Percentiles rank a stretch among this genome's conserved stretches.
These are phyloP conservation scores for Aspergillus bertholletiae DNA, from an alignment of 495 filamentous ascomycete species.

Conservation along the genomic window DNA sequence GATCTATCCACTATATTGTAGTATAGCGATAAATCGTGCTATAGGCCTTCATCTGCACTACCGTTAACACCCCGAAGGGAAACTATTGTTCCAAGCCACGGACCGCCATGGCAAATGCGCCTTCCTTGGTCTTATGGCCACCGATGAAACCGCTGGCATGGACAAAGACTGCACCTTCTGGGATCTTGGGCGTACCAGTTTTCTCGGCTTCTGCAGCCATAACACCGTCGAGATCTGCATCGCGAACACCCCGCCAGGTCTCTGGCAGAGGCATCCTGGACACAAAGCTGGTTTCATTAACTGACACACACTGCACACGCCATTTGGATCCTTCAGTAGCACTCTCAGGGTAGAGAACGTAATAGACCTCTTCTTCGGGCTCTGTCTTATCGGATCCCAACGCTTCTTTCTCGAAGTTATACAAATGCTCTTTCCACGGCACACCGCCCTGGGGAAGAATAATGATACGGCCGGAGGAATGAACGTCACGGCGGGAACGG, in stretches of 20 bases:
- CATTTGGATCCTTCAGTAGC: conserved; percentile 69
- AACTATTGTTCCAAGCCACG: conserved; percentile 63
- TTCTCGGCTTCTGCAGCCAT: conserved; percentile 57
- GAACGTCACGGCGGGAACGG: conserved; percentile 54
- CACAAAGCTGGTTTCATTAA: conserved; percentile 76
- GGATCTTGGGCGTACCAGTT: conserved; percentile 33
- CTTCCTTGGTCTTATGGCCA: conserved; percentile 85
- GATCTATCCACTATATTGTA: not conserved
- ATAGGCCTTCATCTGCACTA: not conserved
- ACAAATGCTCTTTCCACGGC: conserved; percentile 96
- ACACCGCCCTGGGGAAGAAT: conserved; percentile 70
- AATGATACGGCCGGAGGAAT: conserved; percentile 73
- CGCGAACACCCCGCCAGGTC: conserved; percentile 84
- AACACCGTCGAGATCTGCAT: conserved; percentile 74
- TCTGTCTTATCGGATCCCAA: conserved; percentile 29
- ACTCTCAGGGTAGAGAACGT: conserved; percentile 91
- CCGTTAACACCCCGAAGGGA: conserved; percentile 15
- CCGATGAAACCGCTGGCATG: conserved; percentile 96
- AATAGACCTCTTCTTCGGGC: conserved; percentile 55
- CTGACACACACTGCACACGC: conserved; percentile 86
- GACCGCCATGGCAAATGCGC: conserved; percentile 81
- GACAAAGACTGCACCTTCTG: conserved; percentile 78
- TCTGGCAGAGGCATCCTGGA: conserved; percentile 88
- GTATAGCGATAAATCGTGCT: not conserved
- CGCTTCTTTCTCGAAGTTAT: conserved; percentile 70